phyloP scores from a whole-genome alignment of 2,329 filamentous ascomycete genomes.

The Sporothrix globosa region DNA sequence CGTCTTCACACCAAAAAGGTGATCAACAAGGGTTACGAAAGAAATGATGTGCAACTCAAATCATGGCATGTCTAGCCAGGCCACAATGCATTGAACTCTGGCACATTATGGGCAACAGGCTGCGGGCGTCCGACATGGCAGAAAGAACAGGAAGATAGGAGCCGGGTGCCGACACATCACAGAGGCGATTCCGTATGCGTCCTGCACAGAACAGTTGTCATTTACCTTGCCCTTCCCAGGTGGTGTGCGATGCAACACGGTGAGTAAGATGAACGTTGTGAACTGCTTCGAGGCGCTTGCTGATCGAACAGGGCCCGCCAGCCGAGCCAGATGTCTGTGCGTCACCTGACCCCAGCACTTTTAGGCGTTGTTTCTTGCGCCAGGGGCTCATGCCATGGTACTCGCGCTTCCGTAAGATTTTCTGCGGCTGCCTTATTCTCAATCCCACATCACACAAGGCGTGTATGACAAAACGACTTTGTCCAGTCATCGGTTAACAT shows the following conservation, averaged over 20 bases:
- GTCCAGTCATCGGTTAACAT: not conserved
- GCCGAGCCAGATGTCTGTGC: slow-evolving; percentile 42
- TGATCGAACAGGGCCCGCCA: slow-evolving; percentile 35
- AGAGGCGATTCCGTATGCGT: no score
- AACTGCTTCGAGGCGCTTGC: slow-evolving; percentile 34
- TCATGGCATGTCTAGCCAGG: not conserved
- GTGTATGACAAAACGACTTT: slow-evolving; percentile 38
- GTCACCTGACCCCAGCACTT: slow-evolving; percentile 32
- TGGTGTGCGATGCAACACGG: slow-evolving; percentile 33
- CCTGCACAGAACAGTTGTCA: not conserved
- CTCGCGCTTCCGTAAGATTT: slow-evolving; percentile 18
- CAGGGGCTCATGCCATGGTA: not conserved
- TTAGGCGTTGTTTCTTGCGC: slow-evolving; percentile 14
- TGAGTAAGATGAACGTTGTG: slow-evolving; percentile 34
- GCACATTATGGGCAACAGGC: not conserved
- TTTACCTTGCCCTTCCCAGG: not conserved
- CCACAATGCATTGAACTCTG: slow-evolving; percentile 12
- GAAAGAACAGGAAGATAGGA: not conserved
- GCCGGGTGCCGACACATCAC: slow-evolving; percentile 14
- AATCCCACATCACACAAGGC: slow-evolving; percentile 39
- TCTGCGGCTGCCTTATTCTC: slow-evolving; percentile 12
- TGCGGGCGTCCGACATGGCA: not conserved
- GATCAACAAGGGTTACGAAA: not conserved
- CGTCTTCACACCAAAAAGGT: not conserved
- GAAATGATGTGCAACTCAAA: slow-evolving; percentile 20